These are phyloP conservation scores for Malus hybrid DNA, from an alignment of 331 rosid genomes.

Conservation along the genomic window DNA sequence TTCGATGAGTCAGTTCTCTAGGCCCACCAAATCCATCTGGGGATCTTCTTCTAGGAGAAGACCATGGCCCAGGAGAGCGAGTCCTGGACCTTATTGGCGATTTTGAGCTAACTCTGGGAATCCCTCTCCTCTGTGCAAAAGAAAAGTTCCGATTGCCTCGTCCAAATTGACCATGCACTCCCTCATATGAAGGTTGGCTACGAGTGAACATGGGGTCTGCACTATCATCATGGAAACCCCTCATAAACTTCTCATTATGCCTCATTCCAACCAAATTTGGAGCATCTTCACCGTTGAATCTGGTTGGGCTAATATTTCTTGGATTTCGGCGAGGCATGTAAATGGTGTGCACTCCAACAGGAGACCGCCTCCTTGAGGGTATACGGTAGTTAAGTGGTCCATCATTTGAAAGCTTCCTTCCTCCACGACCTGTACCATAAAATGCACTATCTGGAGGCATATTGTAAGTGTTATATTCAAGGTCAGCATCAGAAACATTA, in stretches of 20 bases:
- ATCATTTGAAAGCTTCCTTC: constrained; percentile 56
- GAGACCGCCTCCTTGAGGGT: constrained; percentile 65
- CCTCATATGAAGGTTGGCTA: constrained; percentile 51
- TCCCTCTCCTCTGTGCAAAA: constrained; percentile 54
- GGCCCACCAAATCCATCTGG: constrained; percentile 77
- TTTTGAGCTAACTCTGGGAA: constrained; percentile 49
- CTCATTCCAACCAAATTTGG: constrained; percentile 52
- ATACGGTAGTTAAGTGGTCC: constrained; percentile 41
- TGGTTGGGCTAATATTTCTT: constrained; percentile 52
- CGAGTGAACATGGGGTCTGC: constrained; percentile 42
- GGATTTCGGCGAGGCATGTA: constrained; percentile 57
- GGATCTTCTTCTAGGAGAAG: constrained; percentile 76
- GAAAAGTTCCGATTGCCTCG: constrained; percentile 62
- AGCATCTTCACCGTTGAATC: constrained; percentile 49
- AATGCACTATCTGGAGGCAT: constrained; percentile 44
- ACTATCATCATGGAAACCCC: constrained; percentile 45
- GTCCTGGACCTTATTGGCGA: constrained; percentile 69
- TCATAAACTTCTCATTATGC: constrained; percentile 52
- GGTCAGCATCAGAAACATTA: constrained; percentile 38
- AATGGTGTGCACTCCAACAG: constrained; percentile 40
- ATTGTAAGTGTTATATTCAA: constrained; percentile 46
- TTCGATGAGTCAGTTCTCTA: constrained; percentile 53
- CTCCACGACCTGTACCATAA: constrained; percentile 51
- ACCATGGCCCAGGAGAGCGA: constrained; percentile 84
- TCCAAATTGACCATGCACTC: constrained; percentile 44